A percentile compares a stretch with the other conserved stretches of the same genome.
Conservation (phyloP, 1,139 yeast species). For the Diutina mesorugosa region DNA sequence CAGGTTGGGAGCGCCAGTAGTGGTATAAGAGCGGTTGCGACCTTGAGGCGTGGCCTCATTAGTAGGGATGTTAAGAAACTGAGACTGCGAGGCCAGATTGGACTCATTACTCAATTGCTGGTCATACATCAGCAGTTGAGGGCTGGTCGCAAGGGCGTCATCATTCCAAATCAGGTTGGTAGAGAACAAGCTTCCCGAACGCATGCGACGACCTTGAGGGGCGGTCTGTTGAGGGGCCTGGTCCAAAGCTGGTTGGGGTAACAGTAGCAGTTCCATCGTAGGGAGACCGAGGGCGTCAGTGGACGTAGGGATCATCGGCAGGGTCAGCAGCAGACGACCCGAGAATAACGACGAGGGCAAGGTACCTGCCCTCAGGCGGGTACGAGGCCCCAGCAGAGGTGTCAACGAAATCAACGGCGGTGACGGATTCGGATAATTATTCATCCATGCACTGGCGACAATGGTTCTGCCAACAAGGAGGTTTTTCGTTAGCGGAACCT, state of each 20-base stretch:
- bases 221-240: neutral
- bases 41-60: constrained; percentile 14
- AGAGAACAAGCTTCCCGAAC: constrained; percentile 33
- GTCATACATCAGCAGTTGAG: constrained; percentile 9
- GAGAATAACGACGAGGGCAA: constrained; percentile 31
- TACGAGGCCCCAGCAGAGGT: constrained; percentile 7
- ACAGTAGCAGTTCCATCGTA: constrained; percentile 13
- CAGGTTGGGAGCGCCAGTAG: constrained; percentile 10
- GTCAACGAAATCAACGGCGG: constrained; percentile 23
- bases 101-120: constrained; percentile 6
- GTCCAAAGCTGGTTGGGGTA: constrained; percentile 8
- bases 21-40: constrained; percentile 34
- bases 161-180: constrained; percentile 38
- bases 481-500: neutral
- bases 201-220: constrained; percentile 12
- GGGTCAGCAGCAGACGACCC: constrained; percentile 3
- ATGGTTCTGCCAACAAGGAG: neutral
- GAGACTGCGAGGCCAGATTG: constrained; percentile 5
- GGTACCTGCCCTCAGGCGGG: constrained; percentile 39
- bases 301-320: constrained; percentile 5
- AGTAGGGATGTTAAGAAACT: constrained; percentile 14
- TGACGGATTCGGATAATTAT: constrained; percentile 11
- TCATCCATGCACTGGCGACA: neutral
- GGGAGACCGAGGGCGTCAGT: constrained; percentile 11
- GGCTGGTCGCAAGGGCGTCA: constrained; percentile 13